phyloP scores from a whole-genome alignment of 2,329 filamentous ascomycete species.

The Penicillium sp. region DNA sequence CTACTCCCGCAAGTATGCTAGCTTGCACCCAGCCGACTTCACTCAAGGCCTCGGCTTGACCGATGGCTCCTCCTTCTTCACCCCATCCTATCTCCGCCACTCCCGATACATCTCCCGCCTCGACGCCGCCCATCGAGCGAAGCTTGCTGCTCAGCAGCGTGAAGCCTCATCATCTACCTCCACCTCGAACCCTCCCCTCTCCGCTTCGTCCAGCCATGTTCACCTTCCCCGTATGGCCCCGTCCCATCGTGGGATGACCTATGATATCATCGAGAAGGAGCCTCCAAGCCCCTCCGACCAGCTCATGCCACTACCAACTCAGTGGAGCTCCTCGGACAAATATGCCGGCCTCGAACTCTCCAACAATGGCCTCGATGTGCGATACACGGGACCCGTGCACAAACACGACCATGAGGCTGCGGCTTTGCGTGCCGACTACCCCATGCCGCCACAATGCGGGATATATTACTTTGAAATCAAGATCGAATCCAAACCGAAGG shows the following conservation, averaged over 20 bases:
- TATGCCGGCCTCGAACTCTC: slow-evolving; percentile 69
- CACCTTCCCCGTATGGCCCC: slow-evolving; percentile 59
- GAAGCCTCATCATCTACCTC: slow-evolving; percentile 50
- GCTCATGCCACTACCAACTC: slow-evolving; percentile 69
- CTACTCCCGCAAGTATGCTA: slow-evolving; percentile 50
- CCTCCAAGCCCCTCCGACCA: slow-evolving; percentile 59
- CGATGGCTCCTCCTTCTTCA: slow-evolving; percentile 60
- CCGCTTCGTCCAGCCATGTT: slow-evolving; percentile 57
- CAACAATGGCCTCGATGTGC: slow-evolving; percentile 69
- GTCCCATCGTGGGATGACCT: slow-evolving; percentile 72
- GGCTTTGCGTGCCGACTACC: slow-evolving; percentile 75
- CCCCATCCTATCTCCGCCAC: slow-evolving; percentile 76
- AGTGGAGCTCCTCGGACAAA: slow-evolving; percentile 80
- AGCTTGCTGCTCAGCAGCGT: slow-evolving; percentile 51
- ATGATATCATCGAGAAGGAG: slow-evolving; percentile 77
- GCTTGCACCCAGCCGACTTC: slow-evolving; percentile 30
- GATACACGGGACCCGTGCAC: slow-evolving; percentile 56
- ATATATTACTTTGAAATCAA: slow-evolving; percentile 90
- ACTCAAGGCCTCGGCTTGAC: slow-evolving; percentile 25
- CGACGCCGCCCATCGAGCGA: slow-evolving; percentile 65
- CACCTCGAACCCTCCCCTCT: slow-evolving; percentile 38
- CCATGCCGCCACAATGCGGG: slow-evolving; percentile 84
- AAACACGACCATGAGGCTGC: slow-evolving; percentile 71
- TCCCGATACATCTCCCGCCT: slow-evolving; percentile 76
- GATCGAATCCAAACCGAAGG: slow-evolving; percentile 64